Percentiles rank a stretch among this genome's conserved stretches.
These are phyloP conservation scores for Piedraia hortae DNA, from an alignment of 2,329 filamentous ascomycete genomes.

Conservation along the genomic window DNA sequence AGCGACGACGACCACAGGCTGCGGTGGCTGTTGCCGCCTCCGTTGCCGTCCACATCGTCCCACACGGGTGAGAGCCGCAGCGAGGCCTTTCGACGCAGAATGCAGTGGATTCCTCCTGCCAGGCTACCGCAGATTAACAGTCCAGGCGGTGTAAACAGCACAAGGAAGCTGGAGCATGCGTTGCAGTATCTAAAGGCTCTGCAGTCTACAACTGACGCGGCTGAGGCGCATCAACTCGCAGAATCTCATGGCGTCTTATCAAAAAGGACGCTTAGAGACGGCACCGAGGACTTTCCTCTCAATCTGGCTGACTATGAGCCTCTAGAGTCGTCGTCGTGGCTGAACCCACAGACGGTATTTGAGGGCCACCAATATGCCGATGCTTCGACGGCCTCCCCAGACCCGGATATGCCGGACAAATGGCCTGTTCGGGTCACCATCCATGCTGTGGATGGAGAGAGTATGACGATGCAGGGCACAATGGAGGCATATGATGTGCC, in stretches of 20 bases:
- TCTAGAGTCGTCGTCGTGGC: constrained; percentile 30
- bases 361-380: constrained; percentile 34
- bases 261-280: constrained; percentile 24
- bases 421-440: constrained; percentile 43
- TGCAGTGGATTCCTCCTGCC: too few species aligned
- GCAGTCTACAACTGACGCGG: constrained; percentile 23
- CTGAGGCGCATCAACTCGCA: constrained; percentile 26
- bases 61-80: constrained; percentile 1
- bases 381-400: constrained; percentile 1
- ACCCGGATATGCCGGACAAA: constrained; percentile 20
- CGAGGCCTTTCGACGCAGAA: too few species aligned
- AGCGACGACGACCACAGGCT: constrained; percentile 2
- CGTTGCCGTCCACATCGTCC: constrained; percentile 2
- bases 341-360: constrained; percentile 32
- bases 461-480: constrained; percentile 35
- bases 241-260: constrained; percentile 25
- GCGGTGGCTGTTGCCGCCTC: constrained; percentile 4
- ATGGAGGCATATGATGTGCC: constrained; percentile 46
- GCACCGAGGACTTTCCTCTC: constrained; percentile 29
- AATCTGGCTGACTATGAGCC: constrained; percentile 24
- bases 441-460: constrained; percentile 30
- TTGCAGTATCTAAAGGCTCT: constrained; percentile 34
- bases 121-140: too few species aligned
- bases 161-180: constrained; percentile 24
- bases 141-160: constrained; percentile 1